Evolutionary conservation across 2,329 filamentous ascomycete species (phyloP).

Genomic region (Curvularia verruculosa): DNA sequence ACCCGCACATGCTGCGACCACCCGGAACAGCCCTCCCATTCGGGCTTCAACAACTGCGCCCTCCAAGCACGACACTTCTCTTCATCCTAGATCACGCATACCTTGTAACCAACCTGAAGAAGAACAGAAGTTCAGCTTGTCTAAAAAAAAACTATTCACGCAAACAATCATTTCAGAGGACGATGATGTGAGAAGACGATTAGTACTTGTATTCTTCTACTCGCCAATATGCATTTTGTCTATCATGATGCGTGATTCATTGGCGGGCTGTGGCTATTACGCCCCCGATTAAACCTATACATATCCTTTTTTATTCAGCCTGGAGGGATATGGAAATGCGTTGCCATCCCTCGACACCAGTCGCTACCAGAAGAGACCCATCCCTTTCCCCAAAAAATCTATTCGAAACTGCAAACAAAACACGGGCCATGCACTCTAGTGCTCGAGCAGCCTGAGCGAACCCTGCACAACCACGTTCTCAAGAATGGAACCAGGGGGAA

Average conservation of each 20-base stretch:
- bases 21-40: too few species aligned
- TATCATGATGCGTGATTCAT: constrained; percentile 37
- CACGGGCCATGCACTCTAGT: constrained; percentile 52
- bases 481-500: constrained; percentile 93
- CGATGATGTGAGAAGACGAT: constrained; percentile 19
- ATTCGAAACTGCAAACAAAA: constrained; percentile 26
- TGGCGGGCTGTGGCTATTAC: constrained; percentile 23
- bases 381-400: constrained; percentile 34
- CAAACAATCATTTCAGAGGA: too few species aligned
- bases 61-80: background rate
- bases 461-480: constrained; percentile 99
- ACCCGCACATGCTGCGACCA: too few species aligned
- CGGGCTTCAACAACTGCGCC: background rate
- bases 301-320: constrained; percentile 20
- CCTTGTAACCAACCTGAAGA: background rate
- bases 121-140: background rate
- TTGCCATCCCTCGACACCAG: constrained; percentile 24
- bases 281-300: constrained; percentile 15
- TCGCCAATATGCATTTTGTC: constrained; percentile 26
- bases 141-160: too few species aligned
- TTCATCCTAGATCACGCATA: background rate
- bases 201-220: constrained; percentile 9
- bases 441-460: constrained; percentile 77
- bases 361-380: constrained; percentile 26
- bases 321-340: constrained; percentile 36